Evolutionary conservation across 2,329 filamentous ascomycete genomes (phyloP).

Genomic region (Fusarium tricinctum): DNA sequence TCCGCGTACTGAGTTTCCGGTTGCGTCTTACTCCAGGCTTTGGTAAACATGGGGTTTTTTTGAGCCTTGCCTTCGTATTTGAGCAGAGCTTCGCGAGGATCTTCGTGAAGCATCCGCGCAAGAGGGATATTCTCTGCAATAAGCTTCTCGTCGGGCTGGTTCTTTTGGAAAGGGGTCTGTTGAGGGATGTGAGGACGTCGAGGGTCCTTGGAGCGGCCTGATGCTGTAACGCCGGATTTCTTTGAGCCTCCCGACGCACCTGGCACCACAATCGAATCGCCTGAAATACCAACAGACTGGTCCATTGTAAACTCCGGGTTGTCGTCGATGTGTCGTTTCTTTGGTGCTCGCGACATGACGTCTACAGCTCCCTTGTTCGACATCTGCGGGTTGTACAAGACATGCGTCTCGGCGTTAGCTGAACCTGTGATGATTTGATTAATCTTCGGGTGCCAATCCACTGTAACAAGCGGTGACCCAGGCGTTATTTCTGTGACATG

Average conservation of each 20-base stretch:
- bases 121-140: slow-evolving; percentile 90
- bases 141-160: slow-evolving; percentile 88
- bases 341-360: slow-evolving; percentile 93
- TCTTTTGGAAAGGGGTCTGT: slow-evolving; percentile 91
- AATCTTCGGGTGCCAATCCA: slow-evolving; percentile 92
- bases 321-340: slow-evolving; percentile 95
- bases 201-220: slow-evolving; percentile 82
- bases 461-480: slow-evolving; percentile 83
- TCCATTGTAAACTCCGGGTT: slow-evolving; percentile 90
- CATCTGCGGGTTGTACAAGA: slow-evolving; percentile 90
- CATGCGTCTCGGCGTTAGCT: slow-evolving; percentile 88
- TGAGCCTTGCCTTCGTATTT: slow-evolving; percentile 96
- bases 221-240: slow-evolving; percentile 79
- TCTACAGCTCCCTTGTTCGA: slow-evolving; percentile 86
- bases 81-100: slow-evolving; percentile 91
- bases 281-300: slow-evolving; percentile 82
- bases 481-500: slow-evolving; percentile 91
- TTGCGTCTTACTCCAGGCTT: slow-evolving; percentile 92
- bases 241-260: slow-evolving; percentile 69
- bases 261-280: slow-evolving; percentile 82
- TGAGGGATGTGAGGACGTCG: slow-evolving; percentile 86
- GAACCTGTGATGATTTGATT: slow-evolving; percentile 97
- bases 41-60: slow-evolving; percentile 94
- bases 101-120: slow-evolving; percentile 94
- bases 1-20: slow-evolving; percentile 93